A percentile compares a stretch with the other conserved stretches of the same genome.
Conservation (phyloP, 176 grass and related monocot genomes). For the Musa acuminata region DNA sequence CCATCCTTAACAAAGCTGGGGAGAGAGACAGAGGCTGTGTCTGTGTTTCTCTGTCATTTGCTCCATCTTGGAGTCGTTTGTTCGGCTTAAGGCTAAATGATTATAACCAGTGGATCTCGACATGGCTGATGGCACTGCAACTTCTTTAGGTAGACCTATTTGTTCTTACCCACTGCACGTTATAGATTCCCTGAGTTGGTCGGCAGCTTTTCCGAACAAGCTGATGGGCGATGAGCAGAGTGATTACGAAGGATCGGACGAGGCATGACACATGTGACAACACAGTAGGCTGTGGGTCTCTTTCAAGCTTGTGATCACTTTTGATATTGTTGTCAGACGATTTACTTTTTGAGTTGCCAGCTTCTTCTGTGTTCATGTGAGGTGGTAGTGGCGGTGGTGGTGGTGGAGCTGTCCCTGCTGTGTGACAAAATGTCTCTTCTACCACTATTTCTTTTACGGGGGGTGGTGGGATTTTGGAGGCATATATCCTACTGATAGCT, state of each 20-base stretch:
- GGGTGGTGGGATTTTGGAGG: too few relatives aligned
- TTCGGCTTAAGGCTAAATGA: background rate
- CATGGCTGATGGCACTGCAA: too few relatives aligned
- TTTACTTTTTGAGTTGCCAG: background rate
- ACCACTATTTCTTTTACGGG: too few relatives aligned
- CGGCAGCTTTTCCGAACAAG: background rate
- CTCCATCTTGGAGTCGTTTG: background rate
- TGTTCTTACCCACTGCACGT: too few relatives aligned
- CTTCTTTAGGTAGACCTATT: too few relatives aligned
- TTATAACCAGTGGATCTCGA: too few relatives aligned
- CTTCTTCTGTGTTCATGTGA: background rate
- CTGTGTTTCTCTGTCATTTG: background rate
- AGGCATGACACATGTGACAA: background rate
- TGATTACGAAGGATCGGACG: background rate
- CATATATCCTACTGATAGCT: too few relatives aligned
- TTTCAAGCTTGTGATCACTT: background rate
- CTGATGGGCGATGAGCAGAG: background rate
- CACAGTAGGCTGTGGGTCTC: background rate
- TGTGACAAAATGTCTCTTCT: too few relatives aligned
- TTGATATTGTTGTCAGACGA: background rate
- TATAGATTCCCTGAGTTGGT: too few relatives aligned
- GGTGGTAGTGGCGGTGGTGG: too few relatives aligned
- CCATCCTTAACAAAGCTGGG: background rate
- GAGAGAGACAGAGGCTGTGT: background rate
- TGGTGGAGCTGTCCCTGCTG: too few relatives aligned